These are phyloP conservation scores for Fusarium dimerum DNA, from an alignment of 2,329 filamentous ascomycete genomes.

Conservation along the genomic window DNA sequence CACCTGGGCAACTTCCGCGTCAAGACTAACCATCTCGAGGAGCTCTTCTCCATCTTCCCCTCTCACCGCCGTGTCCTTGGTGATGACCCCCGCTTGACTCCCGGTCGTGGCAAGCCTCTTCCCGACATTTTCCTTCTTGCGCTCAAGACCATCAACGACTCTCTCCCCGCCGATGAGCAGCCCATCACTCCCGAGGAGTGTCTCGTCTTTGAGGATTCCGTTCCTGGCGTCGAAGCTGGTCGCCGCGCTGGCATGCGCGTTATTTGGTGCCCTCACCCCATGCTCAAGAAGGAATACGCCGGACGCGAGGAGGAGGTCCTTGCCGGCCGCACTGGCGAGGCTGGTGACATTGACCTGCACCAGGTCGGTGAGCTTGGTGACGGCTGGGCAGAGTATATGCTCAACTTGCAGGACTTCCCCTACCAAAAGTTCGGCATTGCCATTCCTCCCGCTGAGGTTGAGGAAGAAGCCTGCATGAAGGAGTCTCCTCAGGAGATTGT, in stretches of 20 bases:
- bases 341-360: conserved; percentile 54
- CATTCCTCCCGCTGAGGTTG: conserved; percentile 44
- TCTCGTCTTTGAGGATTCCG: conserved; percentile 93
- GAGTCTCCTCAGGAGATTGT: conserved; percentile 22
- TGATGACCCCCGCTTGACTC: conserved; percentile 76
- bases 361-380: conserved; percentile 59
- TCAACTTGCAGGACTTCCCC: conserved; percentile 54
- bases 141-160: conserved; percentile 79
- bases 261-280: conserved; percentile 86
- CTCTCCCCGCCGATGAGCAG: conserved; percentile 61
- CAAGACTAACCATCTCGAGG: conserved; percentile 67
- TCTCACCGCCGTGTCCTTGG: conserved; percentile 75
- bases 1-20: conserved; percentile 71
- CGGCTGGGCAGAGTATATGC: conserved; percentile 60
- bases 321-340: conserved; percentile 76
- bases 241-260: conserved; percentile 92
- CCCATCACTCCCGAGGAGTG: conserved; percentile 81
- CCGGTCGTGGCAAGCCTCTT: conserved; percentile 86
- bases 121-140: conserved; percentile 94
- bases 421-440: conserved; percentile 61
- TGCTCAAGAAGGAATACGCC: conserved; percentile 71
- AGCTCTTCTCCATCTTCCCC: conserved; percentile 67
- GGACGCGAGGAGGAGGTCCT: conserved; percentile 80
- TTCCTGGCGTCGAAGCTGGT: conserved; percentile 89
- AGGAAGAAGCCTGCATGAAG: conserved; percentile 45